A percentile compares a stretch with the other conserved stretches of the same genome.
Conservation (phyloP, 106 monocot species). For the Dioscorea dumetorum region DNA sequence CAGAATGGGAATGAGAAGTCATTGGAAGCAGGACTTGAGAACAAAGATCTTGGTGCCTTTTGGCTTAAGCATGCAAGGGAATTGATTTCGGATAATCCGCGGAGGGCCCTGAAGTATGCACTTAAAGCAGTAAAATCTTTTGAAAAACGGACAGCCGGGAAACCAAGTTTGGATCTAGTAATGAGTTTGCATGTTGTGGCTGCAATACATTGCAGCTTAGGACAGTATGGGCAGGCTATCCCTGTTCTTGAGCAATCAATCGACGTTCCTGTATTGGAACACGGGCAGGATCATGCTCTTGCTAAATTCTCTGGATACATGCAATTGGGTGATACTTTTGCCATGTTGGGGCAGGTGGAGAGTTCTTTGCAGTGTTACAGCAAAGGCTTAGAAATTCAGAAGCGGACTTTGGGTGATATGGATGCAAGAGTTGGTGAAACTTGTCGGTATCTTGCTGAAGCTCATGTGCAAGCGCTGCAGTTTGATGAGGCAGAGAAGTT, state of each 20-base stretch:
- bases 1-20: constrained; percentile 34
- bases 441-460: constrained; percentile 41
- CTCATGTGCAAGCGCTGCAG: constrained; percentile 34
- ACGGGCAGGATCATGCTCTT: constrained; percentile 52
- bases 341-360: constrained; percentile 28
- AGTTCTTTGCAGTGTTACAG: constrained; percentile 25
- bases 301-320: constrained; percentile 66
- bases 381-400: constrained; percentile 31
- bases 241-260: constrained; percentile 40
- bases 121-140: constrained; percentile 46
- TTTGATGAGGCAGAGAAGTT: constrained; percentile 30
- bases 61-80: constrained; percentile 86
- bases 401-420: constrained; percentile 19
- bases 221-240: constrained; percentile 38
- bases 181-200: constrained; percentile 68
- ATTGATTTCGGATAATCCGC: constrained; percentile 60
- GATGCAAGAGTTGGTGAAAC: constrained; percentile 44
- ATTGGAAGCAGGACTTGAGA: constrained; percentile 43
- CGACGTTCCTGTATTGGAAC: constrained; percentile 34
- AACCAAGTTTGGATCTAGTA: constrained; percentile 41
- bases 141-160: constrained; percentile 39
- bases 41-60: constrained; percentile 71
- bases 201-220: constrained; percentile 53
- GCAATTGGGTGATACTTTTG: constrained; percentile 55
- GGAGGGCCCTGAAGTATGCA: constrained; percentile 60